Evolutionary conservation across 805 yeast species (phyloP), one percentile per base, ranked within the genome.

Genomic region (Teunomyces lycoperdinae): DNA sequence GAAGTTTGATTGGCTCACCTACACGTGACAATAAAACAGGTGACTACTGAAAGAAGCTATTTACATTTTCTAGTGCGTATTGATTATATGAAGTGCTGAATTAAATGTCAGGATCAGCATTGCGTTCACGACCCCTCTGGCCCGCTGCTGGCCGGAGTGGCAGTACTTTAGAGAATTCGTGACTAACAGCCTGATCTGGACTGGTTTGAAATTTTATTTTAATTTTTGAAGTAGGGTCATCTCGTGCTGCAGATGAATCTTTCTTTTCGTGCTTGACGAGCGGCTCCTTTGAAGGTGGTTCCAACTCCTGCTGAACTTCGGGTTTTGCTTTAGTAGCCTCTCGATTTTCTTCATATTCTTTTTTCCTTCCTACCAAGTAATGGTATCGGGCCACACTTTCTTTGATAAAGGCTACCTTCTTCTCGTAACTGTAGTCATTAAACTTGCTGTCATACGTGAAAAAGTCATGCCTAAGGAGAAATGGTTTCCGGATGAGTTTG

Each of bases 391-490:
- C 41, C 29, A 38, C 30, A 8, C 28, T 38, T 10, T 38, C 41
- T 14, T 9, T 24, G 11, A 9, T 38, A 5, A 26, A 10, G 6
- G 14, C 41, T n/a, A 38, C n/a, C 30, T 26, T 8, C n/a, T 38
- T 26, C 13, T 26, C 30, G 30, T 38, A 38, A n/a, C 13, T 11
- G 41, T 38, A 38, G 16, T 38, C 13, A 6, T 24, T 38, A 6
- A 6, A 41, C 30, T 13, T 44, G 33, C 24, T 35, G 17, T 47
- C 47, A 26, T 43, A 31, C 9, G 49, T 43, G 46, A 26, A 50
- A 28, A 33, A 31, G 31, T 57, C 62, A 26, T 49, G 60, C 24
- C 60, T 50, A 16, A 58, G 29, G 1, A 42, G 46, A 14, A n/a
- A 27, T 8, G 47, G 45, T 10, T 32, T 30, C 26, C 38, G 42